Evolutionary conservation across 371 early-diverging fungal genomes (phyloP), one percentile per base, ranked within the genome.

Genomic region (Choanephora cucurbitarum): DNA sequence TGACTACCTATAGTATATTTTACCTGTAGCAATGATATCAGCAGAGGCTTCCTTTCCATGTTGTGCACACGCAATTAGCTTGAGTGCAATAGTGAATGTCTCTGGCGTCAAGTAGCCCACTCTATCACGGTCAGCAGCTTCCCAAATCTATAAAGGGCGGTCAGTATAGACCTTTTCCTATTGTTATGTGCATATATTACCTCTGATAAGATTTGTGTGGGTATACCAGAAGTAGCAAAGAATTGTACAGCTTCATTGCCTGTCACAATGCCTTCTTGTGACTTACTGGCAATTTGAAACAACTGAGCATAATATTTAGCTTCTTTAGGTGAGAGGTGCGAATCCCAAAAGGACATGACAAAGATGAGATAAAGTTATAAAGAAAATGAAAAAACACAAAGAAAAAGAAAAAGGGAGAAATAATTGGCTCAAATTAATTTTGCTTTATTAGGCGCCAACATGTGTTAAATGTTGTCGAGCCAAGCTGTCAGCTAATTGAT

Each of bases 221-320:
- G 82, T 0, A 96, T 81, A 33, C 85, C 82, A 3, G 93, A 94
- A 61, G 87, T 89, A 52, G 83, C 83, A 76, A 95, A 85, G 67
- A 95, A 94, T 3, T 82, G 85, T 4, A 91, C 94, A 6, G 94
- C 94, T 46, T 84, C 82, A 28, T 79, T 64, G 5, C 94, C 91
- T n/a, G 81, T 81, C 18, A 96, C 80, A 41, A 83, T 64, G 4
- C 90, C 91, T 41, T 81, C 77, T 33, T 81, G 77, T 4, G 75
- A 67, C 22, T 69, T 68, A 61, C 88, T 90, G 0, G 87, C 88
- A 8, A 73, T 60, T 33, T 80, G 67, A 58, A 91, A 93, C 17
- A 89, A 67, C 40, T 90, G 74, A 5, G 73, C 71, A 73, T 86
- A 94, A 4, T 78, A 77, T 34, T 73, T 63, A 47, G 70, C 66